Percentiles rank a stretch among this genome's conserved stretches.
phyloP scores from a whole-genome alignment of 345 rosid species.

The Rubroshorea leprosula region DNA sequence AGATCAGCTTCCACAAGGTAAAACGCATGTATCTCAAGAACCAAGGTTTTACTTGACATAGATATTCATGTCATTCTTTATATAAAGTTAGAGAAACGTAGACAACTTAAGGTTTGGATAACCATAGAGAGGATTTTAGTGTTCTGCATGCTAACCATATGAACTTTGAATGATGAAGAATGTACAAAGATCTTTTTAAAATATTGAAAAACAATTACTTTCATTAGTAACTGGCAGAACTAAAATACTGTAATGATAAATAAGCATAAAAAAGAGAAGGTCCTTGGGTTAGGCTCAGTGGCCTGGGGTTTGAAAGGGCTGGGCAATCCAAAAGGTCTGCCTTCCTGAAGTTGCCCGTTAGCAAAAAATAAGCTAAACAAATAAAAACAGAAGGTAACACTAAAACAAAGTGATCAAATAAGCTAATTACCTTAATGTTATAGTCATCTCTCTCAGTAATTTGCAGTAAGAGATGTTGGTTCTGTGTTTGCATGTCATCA shows the following conservation, averaged over 20 bases:
- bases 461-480: constrained; percentile 91
- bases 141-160: background rate
- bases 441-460: constrained; percentile 96
- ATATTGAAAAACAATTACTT: too few relatives aligned
- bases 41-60: background rate
- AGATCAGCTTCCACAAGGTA: constrained; percentile 12
- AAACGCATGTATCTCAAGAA: constrained; percentile 1
- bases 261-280: too few relatives aligned
- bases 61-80: background rate
- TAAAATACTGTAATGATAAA: background rate
- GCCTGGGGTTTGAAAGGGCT: too few relatives aligned
- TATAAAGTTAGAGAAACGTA: too few relatives aligned
- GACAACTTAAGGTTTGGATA: background rate
- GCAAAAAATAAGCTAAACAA: too few relatives aligned
- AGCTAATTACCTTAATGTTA: constrained; percentile 70
- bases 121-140: background rate
- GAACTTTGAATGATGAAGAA: background rate
- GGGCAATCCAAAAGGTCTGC: too few relatives aligned
- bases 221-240: background rate
- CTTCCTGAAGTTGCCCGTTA: too few relatives aligned
- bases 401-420: background rate
- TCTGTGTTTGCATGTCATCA: constrained; percentile 92
- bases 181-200: too few relatives aligned
- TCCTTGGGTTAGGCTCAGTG: too few relatives aligned
- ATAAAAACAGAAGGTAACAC: background rate